These are phyloP conservation scores for Suillus discolor DNA, from an alignment of 768 basidiomycete species.

Conservation along the genomic window DNA sequence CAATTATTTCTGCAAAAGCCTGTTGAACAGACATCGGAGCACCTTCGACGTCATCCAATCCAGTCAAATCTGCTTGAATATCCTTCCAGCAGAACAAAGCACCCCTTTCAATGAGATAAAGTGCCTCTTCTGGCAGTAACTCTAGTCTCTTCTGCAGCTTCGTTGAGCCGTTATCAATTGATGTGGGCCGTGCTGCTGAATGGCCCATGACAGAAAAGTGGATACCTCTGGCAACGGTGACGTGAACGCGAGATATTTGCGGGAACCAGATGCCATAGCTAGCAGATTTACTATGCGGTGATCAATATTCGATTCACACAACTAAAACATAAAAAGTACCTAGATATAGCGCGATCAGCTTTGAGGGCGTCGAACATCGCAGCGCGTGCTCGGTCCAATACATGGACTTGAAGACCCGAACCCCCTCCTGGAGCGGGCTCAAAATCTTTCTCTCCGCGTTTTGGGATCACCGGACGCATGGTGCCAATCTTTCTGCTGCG, in stretches of 20 bases:
- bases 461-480: conserved; percentile 79
- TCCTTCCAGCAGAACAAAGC: conserved; percentile 83
- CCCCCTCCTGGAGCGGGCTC: conserved; percentile 73
- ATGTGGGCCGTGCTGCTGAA: conserved; percentile 57
- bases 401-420: conserved; percentile 77
- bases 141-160: conserved; percentile 72
- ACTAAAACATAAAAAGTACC: conserved; percentile 41
- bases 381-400: conserved; percentile 74
- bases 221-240: conserved; percentile 77
- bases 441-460: conserved; percentile 97
- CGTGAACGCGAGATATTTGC: conserved; percentile 59
- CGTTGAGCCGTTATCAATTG: conserved; percentile 32
- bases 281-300: conserved; percentile 61
- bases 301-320: too few species aligned
- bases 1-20: conserved; percentile 85
- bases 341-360: conserved; percentile 73
- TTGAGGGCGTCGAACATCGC: conserved; percentile 89
- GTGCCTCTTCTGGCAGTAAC: conserved; percentile 90
- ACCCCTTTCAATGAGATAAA: conserved; percentile 93
- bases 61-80: conserved; percentile 22
- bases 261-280: conserved; percentile 86
- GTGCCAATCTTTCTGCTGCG: conserved; percentile 24
- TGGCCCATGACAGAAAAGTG: conserved; percentile 84
- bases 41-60: conserved; percentile 50
- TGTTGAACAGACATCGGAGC: conserved; percentile 91